Evolutionary conservation across 108 stramenopile genomes (phyloP), one percentile per base, ranked within the genome.

Genomic region (Nannochloropsis gaditana): DNA sequence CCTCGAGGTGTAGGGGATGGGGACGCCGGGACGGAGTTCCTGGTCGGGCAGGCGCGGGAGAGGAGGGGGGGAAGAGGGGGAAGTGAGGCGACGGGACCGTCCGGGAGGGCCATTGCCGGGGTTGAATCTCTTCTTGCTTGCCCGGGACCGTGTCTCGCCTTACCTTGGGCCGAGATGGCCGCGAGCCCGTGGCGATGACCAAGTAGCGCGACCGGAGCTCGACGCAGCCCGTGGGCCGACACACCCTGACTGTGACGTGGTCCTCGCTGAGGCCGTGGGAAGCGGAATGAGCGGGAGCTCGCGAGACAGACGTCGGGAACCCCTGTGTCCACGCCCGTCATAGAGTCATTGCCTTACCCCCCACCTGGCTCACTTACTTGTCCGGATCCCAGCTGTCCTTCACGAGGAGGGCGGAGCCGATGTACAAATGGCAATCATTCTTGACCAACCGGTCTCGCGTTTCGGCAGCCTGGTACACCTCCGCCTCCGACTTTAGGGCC

Each of bases 391-490:
- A 50, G 11, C 11, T 50, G 15, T 50, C 47, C 10, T 50, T 50
- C 15, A 89, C n/a, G 11, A 85, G 85, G 82, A 82, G 44, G 1
- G 88, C 87, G 41, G 85, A 9, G 21, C 87, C 87, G 43, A 88
- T 82, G 87, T 81, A 88, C 42, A 88, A 84, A 43, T 88, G 80
- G 50, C 79, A 41, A n/a, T 45, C 81, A 80, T 85, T 88, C 44
- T 81, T 84, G 43, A 79, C 45, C 11, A 88, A 47, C n/a, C 87
- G 45, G 5, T 89, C 85, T 19, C 85, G 82, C 79, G 85, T 83
- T 80, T 89, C 89, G 15, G 79, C 80, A 21, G 83, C 83, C 87
- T 87, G 87, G 44, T 85, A 50, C 43, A 89, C 89, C 73, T 89
- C 89, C 31, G 89, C 89, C 45, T 89, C 80, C 9, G 82, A 47